Evolutionary conservation across 2,329 filamentous ascomycete genomes (phyloP).

Genomic region (Ceratocystis albifundus): DNA sequence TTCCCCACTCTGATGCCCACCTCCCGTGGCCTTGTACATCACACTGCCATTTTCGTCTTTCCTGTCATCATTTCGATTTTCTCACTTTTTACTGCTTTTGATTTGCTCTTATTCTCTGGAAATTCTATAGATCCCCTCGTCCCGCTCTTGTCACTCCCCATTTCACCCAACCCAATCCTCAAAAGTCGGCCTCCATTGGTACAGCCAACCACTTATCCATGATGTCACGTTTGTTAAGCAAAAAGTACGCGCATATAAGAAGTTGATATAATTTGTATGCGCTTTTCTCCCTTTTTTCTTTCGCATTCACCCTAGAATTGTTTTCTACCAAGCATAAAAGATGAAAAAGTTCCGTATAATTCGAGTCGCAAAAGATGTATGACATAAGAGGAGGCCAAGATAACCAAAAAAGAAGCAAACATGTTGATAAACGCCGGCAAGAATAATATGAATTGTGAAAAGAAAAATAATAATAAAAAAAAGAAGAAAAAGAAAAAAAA

Average conservation of each 20-base stretch:
- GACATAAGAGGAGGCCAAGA: neutral
- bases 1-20: neutral
- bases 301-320: neutral
- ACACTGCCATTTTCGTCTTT: neutral
- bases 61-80: neutral
- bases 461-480: no score
- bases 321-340: neutral
- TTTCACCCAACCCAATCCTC: neutral
- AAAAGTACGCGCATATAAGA: neutral
- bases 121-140: neutral
- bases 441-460: neutral
- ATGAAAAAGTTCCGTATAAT: neutral
- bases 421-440: conserved; percentile 6
- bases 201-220: neutral
- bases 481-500: no score
- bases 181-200: neutral
- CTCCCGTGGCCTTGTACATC: neutral
- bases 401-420: neutral
- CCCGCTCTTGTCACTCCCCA: neutral
- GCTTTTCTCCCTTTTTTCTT: neutral
- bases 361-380: neutral
- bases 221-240: neutral
- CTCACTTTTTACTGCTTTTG: neutral
- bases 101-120: neutral
- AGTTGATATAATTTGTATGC: neutral